Evolutionary conservation across 768 basidiomycete genomes (phyloP), one percentile per base, ranked within the genome.

Genomic region (Pisolithus albus): DNA sequence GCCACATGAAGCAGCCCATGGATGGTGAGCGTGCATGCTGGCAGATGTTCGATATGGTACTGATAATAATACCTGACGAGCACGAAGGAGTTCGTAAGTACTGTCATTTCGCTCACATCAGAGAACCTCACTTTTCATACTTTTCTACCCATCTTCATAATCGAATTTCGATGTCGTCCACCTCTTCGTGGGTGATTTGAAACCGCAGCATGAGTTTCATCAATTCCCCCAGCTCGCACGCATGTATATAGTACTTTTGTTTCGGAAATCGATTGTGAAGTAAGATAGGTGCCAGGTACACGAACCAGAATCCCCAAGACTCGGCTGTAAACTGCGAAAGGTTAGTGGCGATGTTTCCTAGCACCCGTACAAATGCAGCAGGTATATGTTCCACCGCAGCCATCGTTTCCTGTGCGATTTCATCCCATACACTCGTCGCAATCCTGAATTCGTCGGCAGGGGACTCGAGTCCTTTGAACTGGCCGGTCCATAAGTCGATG

Each of bases 391-490:
- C 8, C 10, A 56, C 50, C 5, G 61, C 52, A 9, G 44, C 54
- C 18, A 50, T 51, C 0, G 68, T 70, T 30, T 64, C 72, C 3
- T 53, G 46, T 0, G 75, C 70, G 40, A 79, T 69, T 0, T 64
- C 68, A n/a, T 74, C 62, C 77, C 76, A 77, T 1, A 76, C 63
- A 2, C 56, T 49, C 1, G 43, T 38, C 0, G 26, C 19, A 15
- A 75, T 53, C 3, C 59, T 46, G 32, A 72, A 74, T 8, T 59
- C 59, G 2, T 61, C 68, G 5, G n/a, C 36, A 0, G 64, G 64
- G 6, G 59, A 36, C 40, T 73, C 64, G 2, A 76, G 56, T 7
- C 56, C 70, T 55, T 77, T 78, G 64, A 64, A 77, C 13, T 59
- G 52, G 0, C 74, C 72, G 1, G 63, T 71, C 73, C 74, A 74